Conservation (phyloP, 768 basidiomycete species). For the Peribolospora baueri region DNA sequence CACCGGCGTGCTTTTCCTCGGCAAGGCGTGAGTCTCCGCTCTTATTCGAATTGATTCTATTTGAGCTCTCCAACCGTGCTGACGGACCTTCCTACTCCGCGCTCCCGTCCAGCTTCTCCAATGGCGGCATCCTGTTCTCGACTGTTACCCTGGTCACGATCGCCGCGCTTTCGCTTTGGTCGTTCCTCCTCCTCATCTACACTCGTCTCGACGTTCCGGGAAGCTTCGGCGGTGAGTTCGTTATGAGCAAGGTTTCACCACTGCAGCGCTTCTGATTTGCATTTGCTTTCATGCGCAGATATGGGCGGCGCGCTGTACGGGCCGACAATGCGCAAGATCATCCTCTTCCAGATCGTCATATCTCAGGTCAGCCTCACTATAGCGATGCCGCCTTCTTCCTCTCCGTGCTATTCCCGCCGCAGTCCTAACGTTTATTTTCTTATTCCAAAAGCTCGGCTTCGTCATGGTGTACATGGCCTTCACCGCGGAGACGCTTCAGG, state of each 20-base stretch:
- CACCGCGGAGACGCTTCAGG: constrained; percentile 65
- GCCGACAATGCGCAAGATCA: constrained; percentile 70
- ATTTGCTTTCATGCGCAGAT: constrained; percentile 26
- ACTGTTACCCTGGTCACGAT: constrained; percentile 48
- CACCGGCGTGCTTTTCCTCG: constrained; percentile 84
- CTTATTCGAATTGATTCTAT: not conserved
- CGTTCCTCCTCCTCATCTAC: constrained; percentile 70
- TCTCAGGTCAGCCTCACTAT: constrained; percentile 31
- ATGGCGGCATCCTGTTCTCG: constrained; percentile 85
- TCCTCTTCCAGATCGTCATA: constrained; percentile 60
- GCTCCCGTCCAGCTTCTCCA: constrained; percentile 46
- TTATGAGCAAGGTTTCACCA: not conserved
- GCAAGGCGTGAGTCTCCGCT: constrained; percentile 46
- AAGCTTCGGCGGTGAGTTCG: constrained; percentile 61
- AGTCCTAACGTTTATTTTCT: not conserved
- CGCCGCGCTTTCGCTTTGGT: constrained; percentile 66
- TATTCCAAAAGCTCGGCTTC: constrained; percentile 38
- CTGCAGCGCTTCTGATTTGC: not conserved
- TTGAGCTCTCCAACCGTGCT: not conserved
- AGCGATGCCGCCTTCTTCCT: not conserved
- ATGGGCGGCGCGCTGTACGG: constrained; percentile 85
- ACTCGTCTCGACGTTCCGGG: constrained; percentile 73
- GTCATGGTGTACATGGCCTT: constrained; percentile 84
- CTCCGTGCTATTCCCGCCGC: not conserved
- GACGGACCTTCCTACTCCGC: not conserved